Evolutionary conservation across 805 yeast species (phyloP), one percentile per base, ranked within the genome.

Genomic region (Kazachstania martiniae): DNA sequence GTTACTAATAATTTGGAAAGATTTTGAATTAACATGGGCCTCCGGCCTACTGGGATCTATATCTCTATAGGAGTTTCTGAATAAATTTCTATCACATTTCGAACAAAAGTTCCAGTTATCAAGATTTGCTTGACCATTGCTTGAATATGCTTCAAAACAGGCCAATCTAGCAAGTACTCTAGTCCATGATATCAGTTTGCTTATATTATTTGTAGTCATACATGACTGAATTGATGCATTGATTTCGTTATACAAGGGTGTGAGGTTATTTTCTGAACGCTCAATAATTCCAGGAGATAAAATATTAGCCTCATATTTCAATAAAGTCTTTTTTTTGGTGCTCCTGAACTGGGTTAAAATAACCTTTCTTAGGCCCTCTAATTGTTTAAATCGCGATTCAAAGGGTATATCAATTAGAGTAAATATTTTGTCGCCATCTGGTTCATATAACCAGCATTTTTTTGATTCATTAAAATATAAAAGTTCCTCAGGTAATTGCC

Each of bases 11-110:
- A 61, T 18, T 9, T 44, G 38, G 35, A 49, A 62, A 0, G 59
- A 40, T 12, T 35, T 30, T 5, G 41, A 37, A 9, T 36, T 28
- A 3, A 40, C 29, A 1, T 37, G 39, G 2, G 56, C 38, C 2
- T 44, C 34, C 1, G 55, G 53, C 41, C 72, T 51, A 13, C 51
- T 44, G 1, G 46, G 44, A 16, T 57, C 44, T 8, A 62, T 42
- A 7, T 32, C 21, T 10, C 26, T 29, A 18, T 35, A 42, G 2
- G 33, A 12, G 12, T 39, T 44, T 5, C 38, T 35, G 4, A 43
- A 27, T 5, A 31, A 27, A 28, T 36, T 31, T 18, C 32, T 18
- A 32, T 53, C 59, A 35, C 59, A 53, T 13, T 34, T 18, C 4
- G 18, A 15, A 31, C 59, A 51, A 12, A 31, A 23, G 14, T 31